phyloP scores from a whole-genome alignment of 768 basidiomycete species.

The Leucosporidium creatinivorum region DNA sequence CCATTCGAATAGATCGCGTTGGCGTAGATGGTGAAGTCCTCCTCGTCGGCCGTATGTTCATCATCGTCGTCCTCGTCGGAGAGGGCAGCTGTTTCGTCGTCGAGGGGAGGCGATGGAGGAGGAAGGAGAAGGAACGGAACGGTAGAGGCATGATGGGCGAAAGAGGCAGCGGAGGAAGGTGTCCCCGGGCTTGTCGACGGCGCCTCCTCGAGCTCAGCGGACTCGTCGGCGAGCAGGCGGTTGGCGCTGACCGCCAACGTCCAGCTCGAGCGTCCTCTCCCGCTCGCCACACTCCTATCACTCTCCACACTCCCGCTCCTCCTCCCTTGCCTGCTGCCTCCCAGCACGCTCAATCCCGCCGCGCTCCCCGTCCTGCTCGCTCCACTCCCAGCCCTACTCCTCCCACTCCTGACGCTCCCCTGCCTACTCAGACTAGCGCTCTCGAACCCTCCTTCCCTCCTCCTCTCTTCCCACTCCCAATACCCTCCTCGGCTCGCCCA shows the following conservation, averaged over 20 bases:
- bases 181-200: not conserved
- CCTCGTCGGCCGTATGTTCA: not conserved
- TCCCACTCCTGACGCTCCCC: conserved; percentile 10
- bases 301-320: conserved; percentile 16
- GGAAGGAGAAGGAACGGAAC: not conserved
- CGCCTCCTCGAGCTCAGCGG: not conserved
- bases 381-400: conserved; percentile 5
- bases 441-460: conserved; percentile 26
- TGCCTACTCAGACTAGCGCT: not conserved
- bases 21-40: not conserved
- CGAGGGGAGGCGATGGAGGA: not conserved
- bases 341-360: not conserved
- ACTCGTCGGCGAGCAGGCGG: conserved; percentile 11
- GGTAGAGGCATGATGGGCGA: not conserved
- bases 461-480: conserved; percentile 44
- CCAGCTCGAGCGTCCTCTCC: not conserved
- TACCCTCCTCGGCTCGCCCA: conserved; percentile 42
- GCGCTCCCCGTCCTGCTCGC: conserved; percentile 1
- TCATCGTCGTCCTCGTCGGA: not conserved
- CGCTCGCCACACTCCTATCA: conserved; percentile 1
- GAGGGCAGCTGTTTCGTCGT: conserved; percentile 1
- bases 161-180: not conserved
- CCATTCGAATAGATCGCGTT: conserved; percentile 10
- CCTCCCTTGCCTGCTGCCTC: not conserved
- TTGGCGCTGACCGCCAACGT: not conserved